A percentile compares a stretch with the other conserved stretches of the same genome.
Evolutionary conservation across 768 basidiomycete species (phyloP).

Genomic region (Tricholoma sp.): DNA sequence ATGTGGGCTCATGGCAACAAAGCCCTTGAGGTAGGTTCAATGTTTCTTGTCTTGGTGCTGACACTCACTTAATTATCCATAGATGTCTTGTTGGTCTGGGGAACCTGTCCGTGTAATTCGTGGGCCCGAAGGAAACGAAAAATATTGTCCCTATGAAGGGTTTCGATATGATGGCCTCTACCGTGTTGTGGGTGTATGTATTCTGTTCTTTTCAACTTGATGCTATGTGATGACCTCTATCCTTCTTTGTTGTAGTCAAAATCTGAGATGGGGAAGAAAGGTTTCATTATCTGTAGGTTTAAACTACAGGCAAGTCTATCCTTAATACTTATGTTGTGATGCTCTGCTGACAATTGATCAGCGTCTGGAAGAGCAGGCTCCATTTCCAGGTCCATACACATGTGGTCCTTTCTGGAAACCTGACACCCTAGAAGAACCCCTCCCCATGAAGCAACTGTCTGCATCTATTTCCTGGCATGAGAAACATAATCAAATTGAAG

Average conservation of each 20-base stretch:
- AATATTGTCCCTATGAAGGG: conserved; percentile 2
- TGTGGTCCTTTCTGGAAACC: not conserved
- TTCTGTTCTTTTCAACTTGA: not conserved
- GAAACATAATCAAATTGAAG: not conserved
- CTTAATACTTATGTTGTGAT: not conserved
- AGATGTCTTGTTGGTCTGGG: not conserved
- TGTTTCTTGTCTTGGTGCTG: not conserved
- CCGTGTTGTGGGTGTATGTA: not conserved
- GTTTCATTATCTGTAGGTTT: conserved; percentile 2
- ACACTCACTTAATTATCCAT: not conserved
- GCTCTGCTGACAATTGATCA: not conserved
- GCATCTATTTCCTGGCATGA: not conserved
- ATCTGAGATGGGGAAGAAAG: not conserved
- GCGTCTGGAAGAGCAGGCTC: not conserved
- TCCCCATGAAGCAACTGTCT: not conserved
- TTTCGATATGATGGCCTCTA: conserved; percentile 9
- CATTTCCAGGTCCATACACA: not conserved
- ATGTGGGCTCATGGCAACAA: conserved; percentile 3
- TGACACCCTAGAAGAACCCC: not conserved
- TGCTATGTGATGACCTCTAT: not conserved
- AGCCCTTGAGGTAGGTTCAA: not conserved
- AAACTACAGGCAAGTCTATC: not conserved
- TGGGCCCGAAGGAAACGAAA: conserved; percentile 1
- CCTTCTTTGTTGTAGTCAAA: not conserved
- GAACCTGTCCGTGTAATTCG: conserved; percentile 5